Evolutionary conservation across 2,329 filamentous ascomycete species (phyloP).

Genomic region (Pseudogymnoascus sp.): DNA sequence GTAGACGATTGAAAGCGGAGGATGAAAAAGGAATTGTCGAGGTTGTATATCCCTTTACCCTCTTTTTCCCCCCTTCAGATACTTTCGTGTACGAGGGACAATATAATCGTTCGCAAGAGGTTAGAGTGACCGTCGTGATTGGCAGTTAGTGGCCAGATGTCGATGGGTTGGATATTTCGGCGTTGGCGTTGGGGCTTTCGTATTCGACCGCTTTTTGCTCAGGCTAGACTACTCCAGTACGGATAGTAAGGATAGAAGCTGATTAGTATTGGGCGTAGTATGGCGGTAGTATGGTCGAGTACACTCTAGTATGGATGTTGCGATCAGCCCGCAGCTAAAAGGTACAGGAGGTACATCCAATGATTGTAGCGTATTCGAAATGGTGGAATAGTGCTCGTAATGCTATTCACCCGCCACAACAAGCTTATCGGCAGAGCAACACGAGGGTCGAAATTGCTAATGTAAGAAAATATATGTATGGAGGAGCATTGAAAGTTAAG

Average conservation of each 20-base stretch:
- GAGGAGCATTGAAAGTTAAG: background rate
- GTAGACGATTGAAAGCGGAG: background rate
- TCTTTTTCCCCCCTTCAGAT: background rate
- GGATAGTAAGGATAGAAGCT: background rate
- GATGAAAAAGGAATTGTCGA: background rate
- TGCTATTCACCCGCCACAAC: background rate
- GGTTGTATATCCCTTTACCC: background rate
- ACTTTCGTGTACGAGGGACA: background rate
- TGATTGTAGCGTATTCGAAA: background rate
- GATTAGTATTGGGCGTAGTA: background rate
- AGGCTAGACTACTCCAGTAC: background rate
- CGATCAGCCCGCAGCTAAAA: background rate
- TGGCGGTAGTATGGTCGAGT: background rate
- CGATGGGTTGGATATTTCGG: background rate
- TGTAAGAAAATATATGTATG: background rate
- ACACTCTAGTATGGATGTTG: background rate
- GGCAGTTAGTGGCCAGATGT: background rate
- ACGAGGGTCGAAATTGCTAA: constrained; percentile 3
- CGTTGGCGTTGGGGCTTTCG: background rate
- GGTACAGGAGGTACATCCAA: background rate
- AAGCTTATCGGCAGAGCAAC: constrained; percentile 4
- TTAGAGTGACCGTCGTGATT: background rate
- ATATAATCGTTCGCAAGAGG: constrained; percentile 1
- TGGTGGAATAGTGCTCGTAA: background rate
- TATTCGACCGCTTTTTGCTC: constrained; percentile 3